Evolutionary conservation across 306 rosid species (phyloP), one percentile per base, ranked within the genome.

Genomic region (Prunus armeniaca): DNA sequence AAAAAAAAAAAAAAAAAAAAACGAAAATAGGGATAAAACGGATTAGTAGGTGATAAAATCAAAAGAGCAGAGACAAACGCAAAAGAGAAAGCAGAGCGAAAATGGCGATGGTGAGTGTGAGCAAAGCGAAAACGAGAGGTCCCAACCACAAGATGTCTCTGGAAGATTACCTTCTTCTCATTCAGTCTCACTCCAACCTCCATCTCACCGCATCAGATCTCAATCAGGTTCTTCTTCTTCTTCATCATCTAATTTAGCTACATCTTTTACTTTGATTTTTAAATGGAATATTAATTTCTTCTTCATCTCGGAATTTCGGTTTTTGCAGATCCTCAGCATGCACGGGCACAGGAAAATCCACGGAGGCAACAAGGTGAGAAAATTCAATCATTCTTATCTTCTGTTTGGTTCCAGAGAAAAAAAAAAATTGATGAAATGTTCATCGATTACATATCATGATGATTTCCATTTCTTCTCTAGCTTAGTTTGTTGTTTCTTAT

Each of bases 311-410:
- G 9, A 49, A 17, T 27, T 69, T 18, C 7, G 57, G 17, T n/a
- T 56, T 56, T 41, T 24, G 24, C 82, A 89, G 93, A 86, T 93
- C 78, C 80, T 91, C 76, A 32, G 61, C 28, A 85, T 91, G 86
- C 96, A 91, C 81, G 97, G 96, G 28, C 89, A 88, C 91, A 88
- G 71, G 91, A 91, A 83, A 78, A 70, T 88, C 10, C 78, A 81
- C 73, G 80, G 61, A 7, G 71, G 45, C 50, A 82, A 72, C 15
- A 92, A 91, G 98, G 97, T 93, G 69, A 78, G 64, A 54, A n/a
- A 12, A n/a, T 8, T 32, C 67, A n/a, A 54, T 3, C 18, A 1
- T 64, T 71, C 77, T 73, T 34, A 57, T 10, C 45, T 51, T 68
- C 70, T 75, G 69, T 67, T 85, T 67, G 68, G 66, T 22, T 55